Conservation (phyloP, 2,329 filamentous ascomycete genomes). For the Verticillium nonalfalfae region DNA sequence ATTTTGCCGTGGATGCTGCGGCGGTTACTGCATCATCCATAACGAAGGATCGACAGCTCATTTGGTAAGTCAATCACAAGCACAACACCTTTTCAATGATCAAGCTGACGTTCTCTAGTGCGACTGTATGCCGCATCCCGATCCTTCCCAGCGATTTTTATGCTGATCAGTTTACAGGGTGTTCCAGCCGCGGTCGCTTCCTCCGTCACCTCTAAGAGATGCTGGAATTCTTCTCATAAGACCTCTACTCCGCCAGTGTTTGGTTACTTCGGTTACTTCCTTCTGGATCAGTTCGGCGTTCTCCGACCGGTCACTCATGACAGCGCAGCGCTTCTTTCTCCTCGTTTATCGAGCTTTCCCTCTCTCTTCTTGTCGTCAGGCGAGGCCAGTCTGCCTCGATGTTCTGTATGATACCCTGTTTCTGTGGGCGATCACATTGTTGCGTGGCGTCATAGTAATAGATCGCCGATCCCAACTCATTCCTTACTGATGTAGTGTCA, state of each 20-base stretch:
- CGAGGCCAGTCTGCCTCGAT: background rate
- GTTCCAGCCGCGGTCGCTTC: constrained; percentile 12
- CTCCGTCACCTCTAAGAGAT: constrained; percentile 9
- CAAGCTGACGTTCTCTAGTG: constrained; percentile 31
- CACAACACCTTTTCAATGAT: background rate
- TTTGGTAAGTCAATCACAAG: constrained; percentile 31
- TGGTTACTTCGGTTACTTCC: background rate
- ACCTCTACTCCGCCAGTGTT: background rate
- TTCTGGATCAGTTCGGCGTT: background rate
- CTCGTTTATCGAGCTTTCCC: background rate
- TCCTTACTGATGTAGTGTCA: background rate
- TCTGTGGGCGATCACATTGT: background rate
- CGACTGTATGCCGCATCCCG: constrained; percentile 31
- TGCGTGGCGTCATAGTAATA: background rate
- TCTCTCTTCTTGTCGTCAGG: background rate
- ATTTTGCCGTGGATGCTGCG: constrained; percentile 64
- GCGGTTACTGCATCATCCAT: constrained; percentile 77
- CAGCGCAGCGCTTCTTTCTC: background rate
- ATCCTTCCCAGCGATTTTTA: background rate
- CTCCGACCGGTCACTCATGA: background rate
- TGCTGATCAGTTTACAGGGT: constrained; percentile 6
- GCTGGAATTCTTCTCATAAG: background rate
- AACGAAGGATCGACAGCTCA: constrained; percentile 74
- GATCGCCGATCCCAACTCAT: background rate
- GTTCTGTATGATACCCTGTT: background rate